Percentiles rank a stretch among this genome's conserved stretches.
Conservation (phyloP, 129 eudicot species). For the Silybum marianum region DNA sequence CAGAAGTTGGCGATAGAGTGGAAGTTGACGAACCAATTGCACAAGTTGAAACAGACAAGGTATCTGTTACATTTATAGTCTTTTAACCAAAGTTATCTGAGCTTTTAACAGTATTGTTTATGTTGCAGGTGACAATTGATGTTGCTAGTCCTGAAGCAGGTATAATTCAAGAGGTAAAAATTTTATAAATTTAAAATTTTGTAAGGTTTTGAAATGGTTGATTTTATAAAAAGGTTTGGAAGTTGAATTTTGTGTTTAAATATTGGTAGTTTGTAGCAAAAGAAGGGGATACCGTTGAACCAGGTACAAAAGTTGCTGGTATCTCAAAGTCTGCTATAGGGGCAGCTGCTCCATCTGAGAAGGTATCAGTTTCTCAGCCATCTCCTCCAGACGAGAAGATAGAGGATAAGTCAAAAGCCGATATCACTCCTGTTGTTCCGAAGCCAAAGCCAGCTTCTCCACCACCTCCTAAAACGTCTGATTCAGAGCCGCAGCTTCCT, state of each 20-base stretch:
- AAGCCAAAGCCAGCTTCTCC: slow-evolving; percentile 56
- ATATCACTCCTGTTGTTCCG: slow-evolving; percentile 45
- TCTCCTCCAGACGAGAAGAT: slow-evolving; percentile 41
- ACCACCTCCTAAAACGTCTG: slow-evolving; percentile 57
- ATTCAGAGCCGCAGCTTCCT: slow-evolving; percentile 78
- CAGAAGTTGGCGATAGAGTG: slow-evolving; percentile 96
- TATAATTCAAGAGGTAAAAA: slow-evolving; percentile 72
- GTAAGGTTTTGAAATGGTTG: not conserved
- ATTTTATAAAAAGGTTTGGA: not conserved
- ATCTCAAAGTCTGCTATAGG: slow-evolving; percentile 79
- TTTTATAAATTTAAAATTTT: not conserved
- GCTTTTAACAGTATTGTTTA: slow-evolving; percentile 19
- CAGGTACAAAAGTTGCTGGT: slow-evolving; percentile 82
- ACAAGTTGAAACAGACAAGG: slow-evolving; percentile 96
- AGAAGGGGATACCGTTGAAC: slow-evolving; percentile 95
- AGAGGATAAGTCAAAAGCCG: slow-evolving; percentile 47
- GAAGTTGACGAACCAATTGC: slow-evolving; percentile 95
- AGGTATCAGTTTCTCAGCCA: slow-evolving; percentile 51
- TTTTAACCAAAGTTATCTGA: slow-evolving; percentile 1
- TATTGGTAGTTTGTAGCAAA: slow-evolving; percentile 75
- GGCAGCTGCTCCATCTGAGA: slow-evolving; percentile 70
- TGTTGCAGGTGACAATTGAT: slow-evolving; percentile 81
- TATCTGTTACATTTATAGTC: slow-evolving; percentile 10
- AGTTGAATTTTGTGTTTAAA: slow-evolving; percentile 20
- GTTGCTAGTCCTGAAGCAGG: slow-evolving; percentile 96